These are phyloP conservation scores for Diaporthe helianthi DNA, from an alignment of 2,329 filamentous ascomycete genomes.

Conservation along the genomic window DNA sequence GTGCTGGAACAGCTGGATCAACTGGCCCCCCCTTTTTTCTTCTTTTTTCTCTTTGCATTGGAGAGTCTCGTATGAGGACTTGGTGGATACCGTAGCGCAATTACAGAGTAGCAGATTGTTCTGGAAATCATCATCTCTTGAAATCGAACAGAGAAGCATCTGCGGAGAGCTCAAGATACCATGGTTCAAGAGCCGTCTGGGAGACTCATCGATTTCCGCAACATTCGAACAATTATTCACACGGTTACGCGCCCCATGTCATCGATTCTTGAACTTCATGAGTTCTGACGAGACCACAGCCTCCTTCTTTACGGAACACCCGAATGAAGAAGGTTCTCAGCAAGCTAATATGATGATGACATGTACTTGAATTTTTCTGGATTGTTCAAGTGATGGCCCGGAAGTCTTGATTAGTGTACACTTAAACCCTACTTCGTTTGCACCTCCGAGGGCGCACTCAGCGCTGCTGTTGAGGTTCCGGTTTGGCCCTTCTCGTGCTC, in stretches of 20 bases:
- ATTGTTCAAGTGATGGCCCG: background rate
- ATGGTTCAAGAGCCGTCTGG: too few relatives aligned
- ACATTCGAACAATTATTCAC: background rate
- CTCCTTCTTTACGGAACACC: background rate
- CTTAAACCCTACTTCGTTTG: slow-evolving; percentile 15
- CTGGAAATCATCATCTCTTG: background rate
- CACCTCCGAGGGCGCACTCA: slow-evolving; percentile 22
- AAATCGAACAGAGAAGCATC: background rate
- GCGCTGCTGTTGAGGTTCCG: slow-evolving; percentile 36
- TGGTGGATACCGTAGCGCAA: background rate
- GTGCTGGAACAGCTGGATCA: background rate
- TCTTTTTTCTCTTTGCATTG: background rate
- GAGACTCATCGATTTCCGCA: background rate
- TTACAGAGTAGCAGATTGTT: background rate
- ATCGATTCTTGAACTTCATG: background rate
- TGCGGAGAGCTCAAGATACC: background rate
- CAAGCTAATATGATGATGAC: background rate
- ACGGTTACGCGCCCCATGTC: background rate
- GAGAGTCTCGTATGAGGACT: background rate
- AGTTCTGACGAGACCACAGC: background rate
- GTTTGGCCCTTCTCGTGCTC: slow-evolving; percentile 50
- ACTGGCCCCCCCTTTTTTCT: too few relatives aligned
- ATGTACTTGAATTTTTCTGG: background rate
- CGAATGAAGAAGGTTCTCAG: background rate
- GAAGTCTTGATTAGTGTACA: background rate